Base-by-base conservation (phyloP, 257 asterid species). In the Linaria vulgaris region DNA sequence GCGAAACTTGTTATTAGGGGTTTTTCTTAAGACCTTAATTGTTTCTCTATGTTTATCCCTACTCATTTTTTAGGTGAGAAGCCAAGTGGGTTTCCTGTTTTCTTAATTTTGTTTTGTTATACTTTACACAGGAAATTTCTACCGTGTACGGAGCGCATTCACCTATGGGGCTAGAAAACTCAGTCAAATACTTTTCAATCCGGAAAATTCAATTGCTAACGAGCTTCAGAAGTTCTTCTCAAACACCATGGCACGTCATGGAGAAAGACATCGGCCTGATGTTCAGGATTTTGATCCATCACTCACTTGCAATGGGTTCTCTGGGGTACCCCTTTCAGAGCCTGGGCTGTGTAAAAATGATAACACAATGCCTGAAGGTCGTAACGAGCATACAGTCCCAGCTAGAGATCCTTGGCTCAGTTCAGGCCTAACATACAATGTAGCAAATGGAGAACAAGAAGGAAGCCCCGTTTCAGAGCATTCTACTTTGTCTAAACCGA, bases 71-170 rank as follows among this genome's bases (percentile, higher is more conserved):
- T 63, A 23, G 45, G 61, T 50, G 17, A 39, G 49, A n/a, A 53
- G 25, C n/a, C 45, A 41, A 44, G 12, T 38, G 38, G 16, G 4
- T 39, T 23, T 50, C 22, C 24, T 56, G 9, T 20, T 46, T 10
- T n/a, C 6, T 4, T 53, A 31, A 57, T 16, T 23, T 56, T 62
- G 15, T 6, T n/a, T 12, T 30, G 14, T 38, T 13, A 24, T 56
- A 9, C 58, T 69, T 31, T 70, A 41, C 44, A 23, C 66, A 91
- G 98, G 94, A 61, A 91, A 86, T 75, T 91, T 79, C 72, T 91
- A 67, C 74, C 85, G 96, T 37, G 87, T 91, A 64, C 85, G 94
- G 66, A 91, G 96, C 61, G 98, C 98, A 47, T 84, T 91, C 71
- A 79, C 82, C 25, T 91, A 78, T 64, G 98, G 95, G 61, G 91